phyloP scores from a whole-genome alignment of 805 yeast species.

The Suhomyces kilbournensis region DNA sequence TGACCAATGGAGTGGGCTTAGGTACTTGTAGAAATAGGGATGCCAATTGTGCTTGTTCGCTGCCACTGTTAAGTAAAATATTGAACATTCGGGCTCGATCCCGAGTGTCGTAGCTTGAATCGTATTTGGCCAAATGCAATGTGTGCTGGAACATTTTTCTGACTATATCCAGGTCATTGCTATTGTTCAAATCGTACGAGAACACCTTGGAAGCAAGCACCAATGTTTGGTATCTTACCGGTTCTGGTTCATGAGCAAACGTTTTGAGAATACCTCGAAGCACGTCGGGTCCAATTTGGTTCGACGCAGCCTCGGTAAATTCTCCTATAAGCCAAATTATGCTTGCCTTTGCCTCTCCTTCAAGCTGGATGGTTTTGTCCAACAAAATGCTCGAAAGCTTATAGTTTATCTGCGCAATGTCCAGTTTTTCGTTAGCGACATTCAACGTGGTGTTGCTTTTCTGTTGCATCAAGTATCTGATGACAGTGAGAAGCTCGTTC shows the following conservation, averaged over 20 bases:
- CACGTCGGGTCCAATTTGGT: conserved; percentile 68
- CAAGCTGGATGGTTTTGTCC: conserved; percentile 20
- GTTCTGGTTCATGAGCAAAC: conserved; percentile 53
- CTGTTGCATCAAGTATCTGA: conserved; percentile 68
- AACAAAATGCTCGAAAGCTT: conserved; percentile 39
- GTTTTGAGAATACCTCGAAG: conserved; percentile 53
- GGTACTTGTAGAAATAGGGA: conserved; percentile 72
- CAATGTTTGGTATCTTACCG: conserved; percentile 68
- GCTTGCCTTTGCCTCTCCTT: conserved; percentile 65
- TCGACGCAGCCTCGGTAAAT: conserved; percentile 42
- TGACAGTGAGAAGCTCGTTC: conserved; percentile 67
- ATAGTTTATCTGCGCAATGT: conserved; percentile 53
- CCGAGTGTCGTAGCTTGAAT: conserved; percentile 69
- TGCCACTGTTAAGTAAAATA: conserved; percentile 51
- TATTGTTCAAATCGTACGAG: conserved; percentile 49
- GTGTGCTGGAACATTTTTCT: conserved; percentile 58
- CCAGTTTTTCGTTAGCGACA: conserved; percentile 17
- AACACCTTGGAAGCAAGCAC: conserved; percentile 71
- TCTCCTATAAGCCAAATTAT: conserved; percentile 93
- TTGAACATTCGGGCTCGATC: conserved; percentile 78
- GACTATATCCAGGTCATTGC: conserved; percentile 11
- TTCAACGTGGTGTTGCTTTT: conserved; percentile 19
- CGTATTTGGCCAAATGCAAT: conserved; percentile 67
- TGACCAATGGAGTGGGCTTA: conserved; percentile 55
- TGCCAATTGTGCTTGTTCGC: conserved; percentile 54